A percentile compares a stretch with the other conserved stretches of the same genome.
phyloP scores from a whole-genome alignment of 495 filamentous ascomycete species.

The Trichoderma erinaceum region DNA sequence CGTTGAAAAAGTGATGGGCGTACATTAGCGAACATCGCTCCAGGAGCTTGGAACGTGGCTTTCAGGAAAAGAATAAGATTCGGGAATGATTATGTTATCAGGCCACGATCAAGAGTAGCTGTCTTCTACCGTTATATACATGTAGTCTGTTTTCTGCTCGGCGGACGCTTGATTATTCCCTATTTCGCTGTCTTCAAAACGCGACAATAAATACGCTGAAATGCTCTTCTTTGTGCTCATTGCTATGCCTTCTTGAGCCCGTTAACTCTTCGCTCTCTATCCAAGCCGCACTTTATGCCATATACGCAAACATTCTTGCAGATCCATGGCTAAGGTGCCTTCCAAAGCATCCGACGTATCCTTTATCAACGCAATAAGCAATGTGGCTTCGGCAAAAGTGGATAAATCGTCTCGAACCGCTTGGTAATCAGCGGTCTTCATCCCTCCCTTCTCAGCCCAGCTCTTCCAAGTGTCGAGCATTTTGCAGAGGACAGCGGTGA shows the following conservation, averaged over 20 bases:
- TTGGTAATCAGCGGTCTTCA: conserved; percentile 47
- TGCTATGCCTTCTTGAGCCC: neutral
- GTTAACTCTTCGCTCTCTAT: conserved; percentile 20
- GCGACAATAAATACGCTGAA: too few species aligned
- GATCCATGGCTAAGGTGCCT: conserved; percentile 50
- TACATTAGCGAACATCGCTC: too few species aligned
- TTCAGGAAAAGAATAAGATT: too few species aligned
- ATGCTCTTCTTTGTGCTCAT: neutral
- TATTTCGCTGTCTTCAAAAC: too few species aligned
- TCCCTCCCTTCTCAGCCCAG: conserved; percentile 53
- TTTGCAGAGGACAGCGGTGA: conserved; percentile 36
- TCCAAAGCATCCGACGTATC: conserved; percentile 41
- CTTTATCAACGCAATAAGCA: conserved; percentile 46
- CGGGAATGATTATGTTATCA: too few species aligned
- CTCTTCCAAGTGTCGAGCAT: conserved; percentile 53
- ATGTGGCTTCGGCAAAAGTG: conserved; percentile 47
- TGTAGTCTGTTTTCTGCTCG: too few species aligned
- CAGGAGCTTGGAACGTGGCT: too few species aligned
- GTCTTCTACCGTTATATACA: too few species aligned
- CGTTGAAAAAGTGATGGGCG: too few species aligned
- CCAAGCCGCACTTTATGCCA: conserved; percentile 55
- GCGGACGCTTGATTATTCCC: too few species aligned
- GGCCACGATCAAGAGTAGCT: too few species aligned
- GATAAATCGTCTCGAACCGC: conserved; percentile 37
- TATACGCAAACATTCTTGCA: conserved; percentile 55